Evolutionary conservation across 768 basidiomycete genomes (phyloP).

Genomic region (Sarcodon sp.): DNA sequence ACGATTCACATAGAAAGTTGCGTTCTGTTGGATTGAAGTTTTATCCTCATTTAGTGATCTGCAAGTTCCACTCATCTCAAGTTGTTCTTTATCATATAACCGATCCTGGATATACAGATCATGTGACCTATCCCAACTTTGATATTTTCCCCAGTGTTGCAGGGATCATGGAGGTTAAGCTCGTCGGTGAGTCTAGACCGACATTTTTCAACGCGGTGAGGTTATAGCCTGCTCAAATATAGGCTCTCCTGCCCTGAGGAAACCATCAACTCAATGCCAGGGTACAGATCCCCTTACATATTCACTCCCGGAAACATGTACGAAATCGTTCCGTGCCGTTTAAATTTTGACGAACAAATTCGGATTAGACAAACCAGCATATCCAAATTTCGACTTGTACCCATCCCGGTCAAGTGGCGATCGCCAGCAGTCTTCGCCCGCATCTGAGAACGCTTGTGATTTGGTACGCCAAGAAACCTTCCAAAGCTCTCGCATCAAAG

Average conservation of each 20-base stretch:
- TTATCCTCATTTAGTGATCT: constrained; percentile 6
- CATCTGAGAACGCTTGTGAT: no score
- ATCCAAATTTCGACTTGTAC: not conserved
- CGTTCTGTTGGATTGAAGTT: not conserved
- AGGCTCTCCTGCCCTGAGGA: not conserved
- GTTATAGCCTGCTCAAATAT: not conserved
- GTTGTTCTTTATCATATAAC: not conserved
- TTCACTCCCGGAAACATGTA: constrained; percentile 10
- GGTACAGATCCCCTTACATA: constrained; percentile 3
- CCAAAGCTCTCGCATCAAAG: no score
- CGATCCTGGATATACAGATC: constrained; percentile 12
- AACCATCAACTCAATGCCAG: not conserved
- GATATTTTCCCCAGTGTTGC: constrained; percentile 13
- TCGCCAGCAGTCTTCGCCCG: no score
- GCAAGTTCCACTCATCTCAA: not conserved
- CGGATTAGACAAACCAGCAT: not conserved
- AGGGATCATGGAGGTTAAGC: not conserved
- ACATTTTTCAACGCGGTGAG: not conserved
- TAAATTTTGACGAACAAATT: not conserved
- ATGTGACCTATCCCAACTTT: constrained; percentile 13
- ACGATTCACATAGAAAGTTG: not conserved
- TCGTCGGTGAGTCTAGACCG: not conserved
- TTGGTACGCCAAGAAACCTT: no score
- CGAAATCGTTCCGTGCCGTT: not conserved
- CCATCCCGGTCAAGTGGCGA: not conserved